phyloP scores from a whole-genome alignment of 2,329 filamentous ascomycete species.

The Pseudogymnoascus sp. region DNA sequence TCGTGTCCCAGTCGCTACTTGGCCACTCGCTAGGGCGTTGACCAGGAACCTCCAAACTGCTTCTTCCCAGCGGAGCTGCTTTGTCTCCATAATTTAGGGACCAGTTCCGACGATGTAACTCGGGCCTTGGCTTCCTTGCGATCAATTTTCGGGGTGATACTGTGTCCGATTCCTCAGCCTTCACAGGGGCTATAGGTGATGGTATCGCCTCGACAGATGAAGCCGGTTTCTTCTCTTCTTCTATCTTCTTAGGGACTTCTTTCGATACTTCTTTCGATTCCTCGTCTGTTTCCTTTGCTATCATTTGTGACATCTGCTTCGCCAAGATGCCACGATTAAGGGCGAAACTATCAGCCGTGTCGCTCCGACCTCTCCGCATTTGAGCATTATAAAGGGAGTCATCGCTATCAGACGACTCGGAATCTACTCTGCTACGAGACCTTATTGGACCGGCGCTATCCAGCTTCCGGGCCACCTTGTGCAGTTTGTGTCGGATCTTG shows the following conservation, averaged over 20 bases:
- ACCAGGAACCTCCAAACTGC: conserved; percentile 43
- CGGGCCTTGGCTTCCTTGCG: neutral
- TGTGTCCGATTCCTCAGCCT: neutral
- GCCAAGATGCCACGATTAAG: conserved; percentile 48
- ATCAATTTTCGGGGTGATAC: neutral
- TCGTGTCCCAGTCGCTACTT: conserved; percentile 33
- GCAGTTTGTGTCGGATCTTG: neutral
- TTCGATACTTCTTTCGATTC: conserved; percentile 8
- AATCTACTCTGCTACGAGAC: conserved; percentile 47
- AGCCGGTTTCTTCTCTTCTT: conserved; percentile 12
- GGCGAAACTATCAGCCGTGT: conserved; percentile 38
- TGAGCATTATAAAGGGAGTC: conserved; percentile 32
- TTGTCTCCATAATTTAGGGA: conserved; percentile 6
- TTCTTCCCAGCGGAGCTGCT: neutral
- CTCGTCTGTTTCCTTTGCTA: conserved; percentile 44
- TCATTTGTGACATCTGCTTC: conserved; percentile 56
- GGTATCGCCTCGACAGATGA: conserved; percentile 15
- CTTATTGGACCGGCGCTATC: conserved; percentile 27
- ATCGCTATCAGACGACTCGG: conserved; percentile 55
- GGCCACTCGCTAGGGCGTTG: conserved; percentile 12
- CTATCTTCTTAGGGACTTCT: conserved; percentile 20
- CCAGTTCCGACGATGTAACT: neutral
- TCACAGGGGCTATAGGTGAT: conserved; percentile 13
- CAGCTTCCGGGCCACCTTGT: conserved; percentile 1
- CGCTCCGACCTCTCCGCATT: conserved; percentile 35